phyloP scores from a whole-genome alignment of 202 grass and related monocot species.

The Tripidium arundinaceum region DNA sequence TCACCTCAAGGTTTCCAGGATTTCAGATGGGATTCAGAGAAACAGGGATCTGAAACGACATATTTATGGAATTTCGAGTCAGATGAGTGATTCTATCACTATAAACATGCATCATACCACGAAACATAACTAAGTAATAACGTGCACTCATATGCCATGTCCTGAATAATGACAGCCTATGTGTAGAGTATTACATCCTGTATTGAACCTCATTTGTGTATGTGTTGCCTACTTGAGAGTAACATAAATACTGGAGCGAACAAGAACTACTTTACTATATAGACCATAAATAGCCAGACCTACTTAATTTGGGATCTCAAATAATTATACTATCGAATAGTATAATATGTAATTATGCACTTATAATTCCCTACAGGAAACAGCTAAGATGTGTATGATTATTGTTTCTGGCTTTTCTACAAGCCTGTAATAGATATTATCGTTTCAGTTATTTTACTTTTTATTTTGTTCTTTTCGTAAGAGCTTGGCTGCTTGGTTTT shows the following conservation, averaged over 20 bases:
- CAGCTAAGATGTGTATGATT: neutral
- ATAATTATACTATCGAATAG: neutral
- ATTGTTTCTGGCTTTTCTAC: neutral
- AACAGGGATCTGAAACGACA: conserved; percentile 21
- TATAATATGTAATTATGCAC: neutral
- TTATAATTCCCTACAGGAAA: neutral
- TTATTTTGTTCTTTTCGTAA: neutral
- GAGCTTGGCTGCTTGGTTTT: too few species aligned
- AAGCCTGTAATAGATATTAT: neutral
- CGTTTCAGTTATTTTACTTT: neutral
- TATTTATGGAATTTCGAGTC: conserved; percentile 28
- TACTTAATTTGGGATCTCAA: neutral
- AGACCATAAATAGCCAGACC: neutral
- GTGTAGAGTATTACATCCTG: neutral
- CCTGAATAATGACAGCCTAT: neutral
- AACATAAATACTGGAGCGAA: too few species aligned
- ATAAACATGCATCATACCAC: neutral
- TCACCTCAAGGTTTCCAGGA: neutral
- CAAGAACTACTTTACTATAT: neutral
- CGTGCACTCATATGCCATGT: neutral
- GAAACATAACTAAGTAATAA: neutral
- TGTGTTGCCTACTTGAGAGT: neutral
- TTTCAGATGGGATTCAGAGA: conserved; percentile 28
- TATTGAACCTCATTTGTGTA: neutral
- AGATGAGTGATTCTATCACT: neutral